Base-by-base conservation (phyloP, 2,329 filamentous ascomycete species). In the Curvularia spicifera region DNA sequence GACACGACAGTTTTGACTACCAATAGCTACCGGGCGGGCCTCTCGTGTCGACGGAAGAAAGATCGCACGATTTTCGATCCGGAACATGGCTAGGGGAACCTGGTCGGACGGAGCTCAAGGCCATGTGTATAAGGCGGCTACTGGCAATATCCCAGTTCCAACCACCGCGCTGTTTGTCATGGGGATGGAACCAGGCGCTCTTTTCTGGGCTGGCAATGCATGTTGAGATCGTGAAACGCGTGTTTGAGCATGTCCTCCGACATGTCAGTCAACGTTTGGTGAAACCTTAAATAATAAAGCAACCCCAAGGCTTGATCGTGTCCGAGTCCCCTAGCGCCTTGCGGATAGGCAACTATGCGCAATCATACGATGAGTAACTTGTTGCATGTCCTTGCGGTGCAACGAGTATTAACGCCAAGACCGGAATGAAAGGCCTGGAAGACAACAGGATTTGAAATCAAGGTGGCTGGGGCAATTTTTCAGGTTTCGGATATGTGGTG, bases 261-360 rank as follows among this genome's bases (percentile, higher is more conserved):
- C 51, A 55, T 63, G 59, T 66, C 63, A 64, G 57, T 66, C 63
- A 64, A 57, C 46, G 65, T 68, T 68, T 69, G 60, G 63, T 64
- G 66, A 54, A 60, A 69, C 59, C 47, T 63, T 62, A 59, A 59
- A 55, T 37, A 18, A 62, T 26, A 33, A 22, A n/a, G 13, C 29
- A 33, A 50, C 47, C 26, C 63, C 60, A 57, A 29, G 61, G 53
- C 55, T 60, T 59, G 55, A 58, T 53, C 54, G 39, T 33, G 46
- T 50, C 48, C 31, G 39, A 53, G 29, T 42, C 42, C 26, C 26
- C 49, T 48, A 55, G 26, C 59, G 58, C 60, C 44, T 63, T 57
- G 61, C 55, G 39, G 42, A 49, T 57, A 60, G 12, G 26, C 31
- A 5, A 50, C 51, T 33, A 42, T 46, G 51, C 40, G 46, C 40